Evolutionary conservation across 176 grass and related monocot genomes (phyloP).

Genomic region (Alopecurus myosuroides): DNA sequence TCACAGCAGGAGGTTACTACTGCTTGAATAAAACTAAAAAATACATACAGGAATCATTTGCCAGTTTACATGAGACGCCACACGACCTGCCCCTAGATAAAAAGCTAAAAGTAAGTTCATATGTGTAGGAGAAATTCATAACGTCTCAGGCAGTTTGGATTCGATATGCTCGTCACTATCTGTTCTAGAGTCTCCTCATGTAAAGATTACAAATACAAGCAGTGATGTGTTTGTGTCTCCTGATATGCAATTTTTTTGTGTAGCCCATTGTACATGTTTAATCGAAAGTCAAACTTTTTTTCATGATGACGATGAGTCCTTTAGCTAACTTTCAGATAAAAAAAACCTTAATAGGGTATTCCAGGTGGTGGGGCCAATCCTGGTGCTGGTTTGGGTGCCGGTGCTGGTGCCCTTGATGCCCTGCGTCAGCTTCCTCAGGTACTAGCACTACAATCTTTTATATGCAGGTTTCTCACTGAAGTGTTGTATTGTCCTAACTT

Average conservation of each 20-base stretch:
- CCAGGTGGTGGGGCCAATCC: constrained; percentile 42
- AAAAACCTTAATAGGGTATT: constrained; percentile 45
- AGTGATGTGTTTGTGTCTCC: background rate
- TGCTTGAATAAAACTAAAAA: background rate
- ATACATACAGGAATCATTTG: background rate
- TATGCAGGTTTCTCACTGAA: background rate
- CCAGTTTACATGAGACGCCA: background rate
- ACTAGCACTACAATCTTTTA: constrained; percentile 14
- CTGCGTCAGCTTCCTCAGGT: constrained; percentile 84
- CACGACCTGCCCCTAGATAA: background rate
- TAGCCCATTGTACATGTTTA: background rate
- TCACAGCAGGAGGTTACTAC: background rate
- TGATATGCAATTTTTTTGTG: background rate
- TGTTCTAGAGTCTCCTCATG: background rate
- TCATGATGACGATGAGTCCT: background rate
- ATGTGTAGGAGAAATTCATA: background rate
- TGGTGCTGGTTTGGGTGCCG: constrained; percentile 17
- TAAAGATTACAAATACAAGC: background rate
- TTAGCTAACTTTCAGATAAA: background rate
- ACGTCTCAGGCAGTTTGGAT: background rate
- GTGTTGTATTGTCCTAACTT: background rate
- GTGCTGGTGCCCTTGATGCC: constrained; percentile 64
- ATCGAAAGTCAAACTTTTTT: background rate
- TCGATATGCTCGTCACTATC: background rate
- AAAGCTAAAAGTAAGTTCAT: background rate